Evolutionary conservation across 257 asterid genomes (phyloP), one percentile per base, ranked within the genome.

Genomic region (Salvia hispanica): DNA sequence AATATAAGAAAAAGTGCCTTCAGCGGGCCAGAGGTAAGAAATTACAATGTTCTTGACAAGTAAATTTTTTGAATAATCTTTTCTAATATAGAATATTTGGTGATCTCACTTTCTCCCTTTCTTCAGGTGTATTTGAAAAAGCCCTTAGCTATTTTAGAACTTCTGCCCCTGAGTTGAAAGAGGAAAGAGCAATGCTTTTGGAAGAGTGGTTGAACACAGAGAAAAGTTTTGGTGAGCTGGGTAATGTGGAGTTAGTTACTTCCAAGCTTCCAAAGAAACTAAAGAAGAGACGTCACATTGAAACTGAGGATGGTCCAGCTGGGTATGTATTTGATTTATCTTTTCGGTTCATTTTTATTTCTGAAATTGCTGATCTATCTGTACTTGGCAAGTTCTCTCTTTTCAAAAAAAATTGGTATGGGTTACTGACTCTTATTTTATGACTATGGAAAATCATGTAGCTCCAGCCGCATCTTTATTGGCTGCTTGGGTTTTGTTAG

Each of bases 151-250:
- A 91, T 72, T 85, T 82, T 46, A 81, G 94, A 76, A 87, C 87
- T 31, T 70, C 91, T 12, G 95, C 90, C 4, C 96, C 97, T 5
- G 96, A 87, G 62, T 62, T 86, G 74, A 93, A 93, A 79, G 97
- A 93, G 80, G 99, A 93, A 74, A 80, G 97, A 69, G 93, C 97
- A 39, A 92, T 92, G 96, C 91, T 93, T 58, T 63, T 93, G 57
- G 97, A 94, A 44, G 97, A 88, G 74, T 88, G 99, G 96, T 61
- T 87, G 63, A 87, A 85, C 72, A 52, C 81, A 73, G 96, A 91
- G 76, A 84, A 80, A 67, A 73, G 89, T 74, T 94, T 87, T 58
- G 93, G 86, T 4, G 95, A 88, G 78, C 74, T 87, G 70, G 96
- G 99, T 28, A 89, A 94, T 62, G 79, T 85, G 55, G 89, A 80